Conservation (phyloP, 805 yeast genomes). For the Yarrowia deformans region DNA sequence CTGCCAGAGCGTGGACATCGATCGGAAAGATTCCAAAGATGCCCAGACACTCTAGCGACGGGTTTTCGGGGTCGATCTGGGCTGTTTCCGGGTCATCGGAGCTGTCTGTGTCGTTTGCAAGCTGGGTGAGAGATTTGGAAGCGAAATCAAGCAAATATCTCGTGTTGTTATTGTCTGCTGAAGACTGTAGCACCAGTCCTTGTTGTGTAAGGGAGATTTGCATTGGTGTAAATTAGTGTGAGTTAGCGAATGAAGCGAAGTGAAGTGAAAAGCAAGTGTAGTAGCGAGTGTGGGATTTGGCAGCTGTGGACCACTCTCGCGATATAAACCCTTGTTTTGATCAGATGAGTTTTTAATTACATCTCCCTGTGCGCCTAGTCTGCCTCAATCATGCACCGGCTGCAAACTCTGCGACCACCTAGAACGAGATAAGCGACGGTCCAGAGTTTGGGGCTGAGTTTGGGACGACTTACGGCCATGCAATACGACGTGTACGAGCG, state of each 20-base stretch:
- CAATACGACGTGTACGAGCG: conserved; percentile 3
- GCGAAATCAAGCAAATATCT: conserved; percentile 13
- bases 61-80: neutral
- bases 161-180: neutral
- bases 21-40: conserved; percentile 29
- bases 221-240: neutral
- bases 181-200: conserved; percentile 21
- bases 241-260: neutral
- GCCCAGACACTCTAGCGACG: conserved; percentile 9
- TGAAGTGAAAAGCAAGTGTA: neutral
- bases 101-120: neutral
- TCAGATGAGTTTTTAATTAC: conserved; percentile 36
- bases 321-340: conserved; percentile 26
- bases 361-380: conserved; percentile 26
- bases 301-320: neutral
- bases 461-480: no score
- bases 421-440: conserved; percentile 33
- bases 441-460: neutral
- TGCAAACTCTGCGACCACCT: conserved; percentile 16
- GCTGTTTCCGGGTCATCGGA: neutral
- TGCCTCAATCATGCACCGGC: conserved; percentile 7
- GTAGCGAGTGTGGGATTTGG: conserved; percentile 1
- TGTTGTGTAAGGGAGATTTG: conserved; percentile 12
- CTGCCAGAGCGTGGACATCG: conserved; percentile 28
- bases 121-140: neutral